A percentile compares a stretch with the other conserved stretches of the same genome.
Evolutionary conservation across 306 rosid genomes (phyloP).

Genomic region (Mucuna pruriens): DNA sequence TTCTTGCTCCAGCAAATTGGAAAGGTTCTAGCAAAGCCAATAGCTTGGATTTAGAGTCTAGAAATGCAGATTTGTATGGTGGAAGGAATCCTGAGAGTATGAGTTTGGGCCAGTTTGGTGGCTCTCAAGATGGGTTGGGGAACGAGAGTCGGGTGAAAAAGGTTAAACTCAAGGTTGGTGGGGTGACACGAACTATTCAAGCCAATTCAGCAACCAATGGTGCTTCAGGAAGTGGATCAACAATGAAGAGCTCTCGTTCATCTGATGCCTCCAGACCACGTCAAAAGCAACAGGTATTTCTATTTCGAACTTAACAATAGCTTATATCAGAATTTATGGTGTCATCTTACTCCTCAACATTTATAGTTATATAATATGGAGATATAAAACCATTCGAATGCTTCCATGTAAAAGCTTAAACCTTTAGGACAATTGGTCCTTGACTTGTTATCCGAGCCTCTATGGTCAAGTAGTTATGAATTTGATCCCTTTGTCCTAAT

Average conservation of each 20-base stretch:
- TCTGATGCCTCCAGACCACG: conserved; percentile 57
- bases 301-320: conserved; percentile 8
- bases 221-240: conserved; percentile 51
- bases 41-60: conserved; percentile 52
- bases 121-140: conserved; percentile 61
- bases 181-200: conserved; percentile 77
- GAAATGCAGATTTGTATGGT: conserved; percentile 51
- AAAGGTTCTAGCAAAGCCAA: conserved; percentile 62
- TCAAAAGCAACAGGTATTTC: conserved; percentile 74
- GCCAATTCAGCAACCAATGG: conserved; percentile 77
- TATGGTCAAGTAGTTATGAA: background rate
- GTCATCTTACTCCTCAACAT: background rate
- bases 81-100: conserved; percentile 60
- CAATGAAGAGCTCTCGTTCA: conserved; percentile 56
- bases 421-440: background rate
- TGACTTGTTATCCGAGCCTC: background rate
- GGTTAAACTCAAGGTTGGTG: conserved; percentile 88
- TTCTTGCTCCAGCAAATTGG: conserved; percentile 95
- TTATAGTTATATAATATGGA: background rate
- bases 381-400: conserved; percentile 17
- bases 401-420: background rate
- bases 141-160: conserved; percentile 77
- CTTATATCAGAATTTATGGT: conserved; percentile 5
- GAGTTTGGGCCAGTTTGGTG: conserved; percentile 61
- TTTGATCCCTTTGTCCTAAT: background rate